Evolutionary conservation across 208 protist species (phyloP), one percentile per base, ranked within the genome.

Genomic region (Porcisia deanei): DNA sequence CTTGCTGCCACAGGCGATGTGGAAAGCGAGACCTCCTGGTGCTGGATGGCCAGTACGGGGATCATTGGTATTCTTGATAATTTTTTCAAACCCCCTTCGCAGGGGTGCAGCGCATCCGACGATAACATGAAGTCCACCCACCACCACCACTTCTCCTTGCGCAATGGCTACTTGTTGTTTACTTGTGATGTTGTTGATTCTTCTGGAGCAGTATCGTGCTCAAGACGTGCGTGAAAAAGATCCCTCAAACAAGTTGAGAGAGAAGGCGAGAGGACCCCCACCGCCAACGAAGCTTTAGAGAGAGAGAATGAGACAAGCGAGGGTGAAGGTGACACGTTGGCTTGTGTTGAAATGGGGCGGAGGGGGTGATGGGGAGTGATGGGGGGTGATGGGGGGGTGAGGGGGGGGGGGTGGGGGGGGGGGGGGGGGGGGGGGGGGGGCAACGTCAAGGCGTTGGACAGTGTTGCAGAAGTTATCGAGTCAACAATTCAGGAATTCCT

Each of bases 41-140:
- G 43, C 71, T 75, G 64, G 71, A 75, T 75, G 45, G 71, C 54
- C 39, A 75, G 71, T 25, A 75, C 22, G n/a, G 71, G 71, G 58
- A 75, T 65, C 58, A 41, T 30, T 37, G 71, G 58, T 25, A 75
- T 75, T 41, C 45, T n/a, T 34, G 71, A 49, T 25, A 75, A 58
- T 41, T 75, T 75, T n/a, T 18, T 55, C 3, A 14, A 39, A 3
- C 18, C 8, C 14, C 10, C 22, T 16, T 63, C 41, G 41, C 47
- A 72, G 52, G 14, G 34, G 4, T 43, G 45, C 52, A 60, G 20
- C 18, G 52, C 30, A 10, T 61, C 53, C 8, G 68, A 37, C 12
- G 37, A 57, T 60, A 34, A 30, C 68, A 61, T 72, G 68, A 25
- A 30, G 53, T 34, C 68, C 34, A 1, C 4, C 43, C 30, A n/a